These are phyloP conservation scores for Apophysomyces ossiformis DNA, from an alignment of 371 early-diverging fungal genomes.

Conservation along the genomic window DNA sequence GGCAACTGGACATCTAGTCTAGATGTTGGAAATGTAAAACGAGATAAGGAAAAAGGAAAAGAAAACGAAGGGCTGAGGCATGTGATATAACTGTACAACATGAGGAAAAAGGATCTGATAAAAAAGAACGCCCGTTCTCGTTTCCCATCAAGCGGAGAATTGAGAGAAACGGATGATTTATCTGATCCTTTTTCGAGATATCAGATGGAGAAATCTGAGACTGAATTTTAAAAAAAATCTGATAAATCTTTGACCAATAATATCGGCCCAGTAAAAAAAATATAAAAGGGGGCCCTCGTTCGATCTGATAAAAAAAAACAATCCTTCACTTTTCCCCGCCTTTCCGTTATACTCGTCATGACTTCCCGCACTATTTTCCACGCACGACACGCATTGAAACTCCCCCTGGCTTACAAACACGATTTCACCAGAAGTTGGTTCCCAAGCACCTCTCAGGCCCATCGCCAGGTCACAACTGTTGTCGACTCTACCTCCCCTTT, in stretches of 20 bases:
- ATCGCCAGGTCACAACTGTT: background rate
- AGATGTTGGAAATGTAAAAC: background rate
- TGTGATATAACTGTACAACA: background rate
- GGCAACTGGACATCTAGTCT: background rate
- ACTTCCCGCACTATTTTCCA: background rate
- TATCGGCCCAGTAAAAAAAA: background rate
- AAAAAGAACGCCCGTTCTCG: background rate
- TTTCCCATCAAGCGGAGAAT: background rate
- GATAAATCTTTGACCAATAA: background rate
- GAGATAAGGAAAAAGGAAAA: background rate
- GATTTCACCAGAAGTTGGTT: background rate
- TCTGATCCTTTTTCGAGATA: background rate
- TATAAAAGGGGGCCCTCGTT: conserved; percentile 4
- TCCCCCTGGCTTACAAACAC: background rate
- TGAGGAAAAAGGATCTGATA: background rate
- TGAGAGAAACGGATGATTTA: background rate
- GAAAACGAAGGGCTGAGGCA: background rate
- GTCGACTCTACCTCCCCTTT: background rate
- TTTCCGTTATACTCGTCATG: background rate
- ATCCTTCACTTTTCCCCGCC: background rate
- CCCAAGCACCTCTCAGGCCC: background rate
- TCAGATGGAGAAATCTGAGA: conserved; percentile 1
- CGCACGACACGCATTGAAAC: background rate
- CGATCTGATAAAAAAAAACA: background rate
- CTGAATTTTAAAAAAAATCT: background rate